phyloP scores from a whole-genome alignment of 768 basidiomycete genomes.

The Mycena epipterygia region DNA sequence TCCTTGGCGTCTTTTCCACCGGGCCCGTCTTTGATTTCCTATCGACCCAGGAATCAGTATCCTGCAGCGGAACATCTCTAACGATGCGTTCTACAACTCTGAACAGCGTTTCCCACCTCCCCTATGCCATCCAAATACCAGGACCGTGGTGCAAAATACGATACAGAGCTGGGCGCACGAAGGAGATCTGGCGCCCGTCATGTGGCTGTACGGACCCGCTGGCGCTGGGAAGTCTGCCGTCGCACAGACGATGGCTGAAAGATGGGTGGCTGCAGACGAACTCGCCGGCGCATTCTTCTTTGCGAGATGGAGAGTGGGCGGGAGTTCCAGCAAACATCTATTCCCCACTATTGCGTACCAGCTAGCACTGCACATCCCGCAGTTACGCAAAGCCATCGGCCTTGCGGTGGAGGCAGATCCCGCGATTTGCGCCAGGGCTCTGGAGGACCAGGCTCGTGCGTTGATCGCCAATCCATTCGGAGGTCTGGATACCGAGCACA shows the following conservation, averaged over 20 bases:
- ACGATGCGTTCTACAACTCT: slow-evolving; percentile 2
- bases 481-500: too few species aligned
- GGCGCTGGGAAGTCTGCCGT: slow-evolving; percentile 8
- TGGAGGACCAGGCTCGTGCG: too few species aligned
- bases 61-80: background rate
- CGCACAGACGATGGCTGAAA: slow-evolving; percentile 7
- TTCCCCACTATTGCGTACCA: slow-evolving; percentile 3
- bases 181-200: background rate
- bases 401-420: too few species aligned
- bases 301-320: background rate
- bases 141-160: background rate
- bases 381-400: too few species aligned
- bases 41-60: background rate
- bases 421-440: too few species aligned
- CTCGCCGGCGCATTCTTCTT: slow-evolving; percentile 5
- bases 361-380: too few species aligned
- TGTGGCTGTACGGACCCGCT: slow-evolving; percentile 12
- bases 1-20: background rate
- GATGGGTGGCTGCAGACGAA: background rate
- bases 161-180: background rate
- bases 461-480: too few species aligned
- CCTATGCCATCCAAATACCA: background rate
- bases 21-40: too few species aligned
- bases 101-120: slow-evolving; percentile 4
- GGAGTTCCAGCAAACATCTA: background rate